These are phyloP conservation scores for Vanrija sp. DNA, from an alignment of 1,284 basidiomycete species.

Conservation along the genomic window DNA sequence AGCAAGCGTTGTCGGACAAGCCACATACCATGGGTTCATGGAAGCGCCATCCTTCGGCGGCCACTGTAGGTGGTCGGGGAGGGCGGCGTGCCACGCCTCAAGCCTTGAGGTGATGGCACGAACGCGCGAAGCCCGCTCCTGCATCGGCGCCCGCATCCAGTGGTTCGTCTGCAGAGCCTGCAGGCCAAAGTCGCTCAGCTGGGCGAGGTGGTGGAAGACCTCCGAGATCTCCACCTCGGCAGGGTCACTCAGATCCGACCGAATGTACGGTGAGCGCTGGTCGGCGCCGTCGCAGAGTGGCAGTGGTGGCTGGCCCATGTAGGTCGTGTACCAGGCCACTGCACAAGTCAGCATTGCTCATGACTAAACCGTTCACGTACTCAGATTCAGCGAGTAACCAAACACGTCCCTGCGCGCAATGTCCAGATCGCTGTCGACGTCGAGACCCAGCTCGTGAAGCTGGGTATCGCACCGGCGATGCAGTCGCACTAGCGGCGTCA, in stretches of 20 bases:
- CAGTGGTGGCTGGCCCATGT: conserved; percentile 16
- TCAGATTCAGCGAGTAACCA: conserved; percentile 15
- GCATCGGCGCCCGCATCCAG: conserved; percentile 14
- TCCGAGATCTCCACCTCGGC: conserved; percentile 8
- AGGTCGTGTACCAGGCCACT: conserved; percentile 22
- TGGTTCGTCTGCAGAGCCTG: conserved; percentile 22
- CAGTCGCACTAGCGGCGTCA: conserved; percentile 10
- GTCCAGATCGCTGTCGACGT: conserved; percentile 17
- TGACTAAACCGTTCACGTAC: conserved; percentile 6
- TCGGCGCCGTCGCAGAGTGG: conserved; percentile 15
- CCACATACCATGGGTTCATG: conserved; percentile 16
- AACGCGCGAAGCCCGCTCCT: conserved; percentile 11
- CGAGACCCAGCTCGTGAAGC: conserved; percentile 14
- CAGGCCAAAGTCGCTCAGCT: conserved; percentile 14
- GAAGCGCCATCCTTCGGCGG: conserved; percentile 9
- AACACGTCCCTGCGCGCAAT: conserved; percentile 20
- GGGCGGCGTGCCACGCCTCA: conserved; percentile 12
- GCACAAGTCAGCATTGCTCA: background rate
- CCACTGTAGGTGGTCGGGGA: conserved; percentile 16
- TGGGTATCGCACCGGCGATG: conserved; percentile 21
- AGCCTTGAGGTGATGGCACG: background rate
- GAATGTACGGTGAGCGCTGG: conserved; percentile 18
- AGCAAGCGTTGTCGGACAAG: background rate
- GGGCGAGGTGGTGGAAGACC: conserved; percentile 15
- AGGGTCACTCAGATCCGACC: conserved; percentile 4